Evolutionary conservation across 2,329 filamentous ascomycete genomes (phyloP).

Genomic region (Penicillium janthinellum): DNA sequence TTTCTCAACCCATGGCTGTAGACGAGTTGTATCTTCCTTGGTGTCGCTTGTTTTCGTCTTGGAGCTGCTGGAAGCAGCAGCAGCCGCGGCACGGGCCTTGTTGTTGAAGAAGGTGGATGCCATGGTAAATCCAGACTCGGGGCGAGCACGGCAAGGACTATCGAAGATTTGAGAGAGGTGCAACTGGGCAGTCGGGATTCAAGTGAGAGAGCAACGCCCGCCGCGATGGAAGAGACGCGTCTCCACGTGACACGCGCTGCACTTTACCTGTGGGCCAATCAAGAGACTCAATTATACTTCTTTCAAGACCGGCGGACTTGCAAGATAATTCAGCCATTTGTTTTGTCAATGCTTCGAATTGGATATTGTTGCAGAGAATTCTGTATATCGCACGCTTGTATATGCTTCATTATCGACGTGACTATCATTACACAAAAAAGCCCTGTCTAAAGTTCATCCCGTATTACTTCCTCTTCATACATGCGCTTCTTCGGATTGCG

Average conservation of each 20-base stretch:
- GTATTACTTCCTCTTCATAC: slow-evolving; percentile 46
- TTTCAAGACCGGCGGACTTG: not conserved
- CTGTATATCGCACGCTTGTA: not conserved
- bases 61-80: slow-evolving; percentile 70
- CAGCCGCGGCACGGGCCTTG: slow-evolving; percentile 74
- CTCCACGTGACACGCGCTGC: slow-evolving; percentile 38
- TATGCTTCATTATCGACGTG: slow-evolving; percentile 9
- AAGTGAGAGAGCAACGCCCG: slow-evolving; percentile 13
- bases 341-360: not conserved
- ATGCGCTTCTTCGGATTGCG: slow-evolving; percentile 53
- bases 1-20: slow-evolving; percentile 98
- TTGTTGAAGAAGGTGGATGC: slow-evolving; percentile 94
- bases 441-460: slow-evolving; percentile 41
- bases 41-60: slow-evolving; percentile 66
- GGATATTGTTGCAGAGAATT: not conserved
- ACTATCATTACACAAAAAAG: slow-evolving; percentile 17
- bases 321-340: no score
- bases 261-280: slow-evolving; percentile 26
- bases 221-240: slow-evolving; percentile 34
- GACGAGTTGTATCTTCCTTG: slow-evolving; percentile 63
- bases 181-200: slow-evolving; percentile 12
- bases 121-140: slow-evolving; percentile 29
- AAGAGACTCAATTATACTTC: slow-evolving; percentile 15
- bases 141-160: not conserved
- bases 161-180: slow-evolving; percentile 7